Evolutionary conservation across 805 yeast species (phyloP).

Genomic region (Suhomyces prunicola): DNA sequence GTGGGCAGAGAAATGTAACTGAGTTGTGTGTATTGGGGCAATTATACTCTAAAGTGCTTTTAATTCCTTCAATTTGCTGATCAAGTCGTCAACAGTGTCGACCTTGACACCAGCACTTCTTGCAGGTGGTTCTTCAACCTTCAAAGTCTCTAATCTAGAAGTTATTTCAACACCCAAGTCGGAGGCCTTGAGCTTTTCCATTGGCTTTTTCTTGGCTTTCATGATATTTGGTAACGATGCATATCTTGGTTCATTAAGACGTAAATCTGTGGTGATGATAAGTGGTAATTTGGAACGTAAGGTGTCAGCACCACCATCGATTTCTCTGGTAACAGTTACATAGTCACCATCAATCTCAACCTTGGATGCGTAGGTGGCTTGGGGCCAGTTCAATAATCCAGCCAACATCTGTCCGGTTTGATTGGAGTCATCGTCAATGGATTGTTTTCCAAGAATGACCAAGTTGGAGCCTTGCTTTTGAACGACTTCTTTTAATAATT

Average conservation of each 20-base stretch:
- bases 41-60: slow-evolving; percentile 55
- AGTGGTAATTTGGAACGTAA: slow-evolving; percentile 75
- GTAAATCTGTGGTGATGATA: slow-evolving; percentile 86
- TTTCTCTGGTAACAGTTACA: slow-evolving; percentile 80
- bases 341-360: slow-evolving; percentile 59
- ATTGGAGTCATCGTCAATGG: slow-evolving; percentile 92
- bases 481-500: slow-evolving; percentile 70
- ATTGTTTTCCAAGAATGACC: slow-evolving; percentile 91
- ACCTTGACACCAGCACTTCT: slow-evolving; percentile 84
- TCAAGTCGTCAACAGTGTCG: slow-evolving; percentile 74
- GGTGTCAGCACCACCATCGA: slow-evolving; percentile 92
- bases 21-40: background rate
- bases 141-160: slow-evolving; percentile 62
- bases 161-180: slow-evolving; percentile 69
- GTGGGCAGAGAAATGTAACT: background rate
- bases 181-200: slow-evolving; percentile 57
- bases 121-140: slow-evolving; percentile 81
- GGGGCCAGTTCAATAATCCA: slow-evolving; percentile 92
- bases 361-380: slow-evolving; percentile 91
- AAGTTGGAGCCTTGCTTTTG: slow-evolving; percentile 70
- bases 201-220: slow-evolving; percentile 97
- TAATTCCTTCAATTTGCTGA: slow-evolving; percentile 70
- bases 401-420: slow-evolving; percentile 98
- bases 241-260: slow-evolving; percentile 92
- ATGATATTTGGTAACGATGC: slow-evolving; percentile 94